Conservation (phyloP, 371 early-diverging fungal genomes). For the Mortierella sp. region DNA sequence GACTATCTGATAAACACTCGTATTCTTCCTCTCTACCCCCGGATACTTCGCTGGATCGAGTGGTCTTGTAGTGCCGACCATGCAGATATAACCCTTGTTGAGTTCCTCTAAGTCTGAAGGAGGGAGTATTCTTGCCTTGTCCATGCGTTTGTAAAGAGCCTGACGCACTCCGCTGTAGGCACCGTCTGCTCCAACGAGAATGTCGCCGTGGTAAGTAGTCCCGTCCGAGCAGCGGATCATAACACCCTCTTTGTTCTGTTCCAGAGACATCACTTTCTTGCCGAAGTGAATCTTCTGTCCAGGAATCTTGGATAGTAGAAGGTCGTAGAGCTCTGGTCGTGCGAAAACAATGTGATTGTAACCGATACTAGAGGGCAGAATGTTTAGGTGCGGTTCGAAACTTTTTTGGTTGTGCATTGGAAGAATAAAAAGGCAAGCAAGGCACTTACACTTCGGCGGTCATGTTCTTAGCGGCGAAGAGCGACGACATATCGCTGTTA, state of each 20-base stretch:
- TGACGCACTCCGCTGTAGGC: slow-evolving; percentile 13
- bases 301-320: too few species aligned
- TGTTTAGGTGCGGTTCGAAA: too few species aligned
- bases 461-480: too few species aligned
- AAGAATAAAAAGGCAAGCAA: too few species aligned
- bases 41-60: slow-evolving; percentile 20
- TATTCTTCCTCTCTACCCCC: too few species aligned
- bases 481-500: too few species aligned
- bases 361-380: too few species aligned
- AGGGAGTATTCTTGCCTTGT: background rate
- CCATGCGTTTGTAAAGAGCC: slow-evolving; percentile 6
- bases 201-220: slow-evolving; percentile 8
- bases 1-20: too few species aligned
- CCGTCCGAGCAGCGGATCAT: slow-evolving; percentile 9
- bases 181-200: slow-evolving; percentile 23
- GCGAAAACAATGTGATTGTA: background rate
- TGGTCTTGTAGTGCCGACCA: slow-evolving; percentile 8
- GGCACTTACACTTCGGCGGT: too few species aligned
- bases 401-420: too few species aligned
- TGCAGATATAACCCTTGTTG: background rate
- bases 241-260: slow-evolving; percentile 11
- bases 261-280: slow-evolving; percentile 12
- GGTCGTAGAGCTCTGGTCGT: background rate
- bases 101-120: background rate
- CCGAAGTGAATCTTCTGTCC: slow-evolving; percentile 10